These are phyloP conservation scores for Candolleomyces eurysporus DNA, from an alignment of 768 basidiomycete genomes.

Conservation along the genomic window DNA sequence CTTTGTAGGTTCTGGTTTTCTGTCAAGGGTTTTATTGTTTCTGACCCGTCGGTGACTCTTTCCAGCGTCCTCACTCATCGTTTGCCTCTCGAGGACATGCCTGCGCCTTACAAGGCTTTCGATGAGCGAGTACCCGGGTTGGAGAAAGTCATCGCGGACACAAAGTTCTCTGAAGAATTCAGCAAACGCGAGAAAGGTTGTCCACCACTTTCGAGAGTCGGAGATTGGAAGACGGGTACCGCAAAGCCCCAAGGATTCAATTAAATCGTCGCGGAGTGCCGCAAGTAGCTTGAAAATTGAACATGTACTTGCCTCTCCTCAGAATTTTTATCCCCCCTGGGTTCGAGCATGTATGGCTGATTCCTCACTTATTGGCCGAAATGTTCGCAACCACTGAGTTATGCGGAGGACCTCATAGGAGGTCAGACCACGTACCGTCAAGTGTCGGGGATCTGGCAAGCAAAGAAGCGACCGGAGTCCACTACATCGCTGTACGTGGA, in stretches of 20 bases:
- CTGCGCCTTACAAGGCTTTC: constrained; percentile 61
- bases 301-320: no score
- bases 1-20: constrained; percentile 39
- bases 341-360: no score
- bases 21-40: background rate
- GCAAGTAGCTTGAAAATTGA: no score
- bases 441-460: no score
- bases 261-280: background rate
- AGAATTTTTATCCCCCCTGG: no score
- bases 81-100: constrained; percentile 64
- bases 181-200: constrained; percentile 37
- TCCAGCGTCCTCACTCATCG: constrained; percentile 53
- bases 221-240: constrained; percentile 32
- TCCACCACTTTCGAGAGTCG: constrained; percentile 52
- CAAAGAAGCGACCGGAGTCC: no score
- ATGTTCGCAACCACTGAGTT: no score
- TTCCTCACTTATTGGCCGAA: no score
- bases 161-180: constrained; percentile 20
- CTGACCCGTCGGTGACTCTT: background rate
- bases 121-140: constrained; percentile 56
- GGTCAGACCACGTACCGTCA: no score
- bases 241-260: background rate
- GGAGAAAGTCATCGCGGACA: constrained; percentile 71
- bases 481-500: no score
- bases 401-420: no score